Conservation (phyloP, 257 asterid genomes). For the Primulina eburnea region DNA sequence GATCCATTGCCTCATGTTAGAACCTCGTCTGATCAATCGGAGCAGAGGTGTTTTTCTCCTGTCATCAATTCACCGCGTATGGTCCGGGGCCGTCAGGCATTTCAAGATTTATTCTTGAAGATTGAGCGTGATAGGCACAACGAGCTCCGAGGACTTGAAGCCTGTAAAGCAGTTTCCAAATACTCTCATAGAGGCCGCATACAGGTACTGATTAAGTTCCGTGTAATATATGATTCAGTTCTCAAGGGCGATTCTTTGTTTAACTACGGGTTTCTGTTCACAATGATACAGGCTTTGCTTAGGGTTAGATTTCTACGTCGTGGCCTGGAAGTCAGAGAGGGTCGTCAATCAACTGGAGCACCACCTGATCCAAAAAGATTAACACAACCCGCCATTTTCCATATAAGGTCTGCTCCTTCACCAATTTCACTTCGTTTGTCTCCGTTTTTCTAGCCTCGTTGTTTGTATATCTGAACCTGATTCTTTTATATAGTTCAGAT, state of each 20-base stretch:
- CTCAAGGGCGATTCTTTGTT: neutral
- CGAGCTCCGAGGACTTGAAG: conserved; percentile 55
- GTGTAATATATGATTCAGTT: neutral
- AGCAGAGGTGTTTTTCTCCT: conserved; percentile 34
- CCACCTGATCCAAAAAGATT: conserved; percentile 32
- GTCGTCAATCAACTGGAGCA: conserved; percentile 23
- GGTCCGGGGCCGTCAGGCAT: conserved; percentile 78
- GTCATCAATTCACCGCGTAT: conserved; percentile 44
- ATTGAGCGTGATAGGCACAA: conserved; percentile 54
- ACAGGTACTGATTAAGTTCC: conserved; percentile 39
- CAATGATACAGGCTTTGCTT: conserved; percentile 54
- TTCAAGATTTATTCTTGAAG: conserved; percentile 49
- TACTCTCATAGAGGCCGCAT: conserved; percentile 81
- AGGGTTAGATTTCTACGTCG: conserved; percentile 57
- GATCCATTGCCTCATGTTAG: conserved; percentile 43
- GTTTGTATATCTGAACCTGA: too few species aligned
- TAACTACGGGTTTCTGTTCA: conserved; percentile 1
- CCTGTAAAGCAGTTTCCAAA: conserved; percentile 53
- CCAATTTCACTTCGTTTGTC: neutral
- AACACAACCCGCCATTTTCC: conserved; percentile 31
- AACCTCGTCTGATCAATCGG: conserved; percentile 41
- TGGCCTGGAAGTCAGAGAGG: conserved; percentile 47
- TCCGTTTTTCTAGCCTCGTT: neutral
- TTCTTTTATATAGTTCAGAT: too few species aligned
- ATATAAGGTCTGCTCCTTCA: conserved; percentile 39